Evolutionary conservation across 2,329 filamentous ascomycete species (phyloP).

Genomic region (Talaromyces sp.): DNA sequence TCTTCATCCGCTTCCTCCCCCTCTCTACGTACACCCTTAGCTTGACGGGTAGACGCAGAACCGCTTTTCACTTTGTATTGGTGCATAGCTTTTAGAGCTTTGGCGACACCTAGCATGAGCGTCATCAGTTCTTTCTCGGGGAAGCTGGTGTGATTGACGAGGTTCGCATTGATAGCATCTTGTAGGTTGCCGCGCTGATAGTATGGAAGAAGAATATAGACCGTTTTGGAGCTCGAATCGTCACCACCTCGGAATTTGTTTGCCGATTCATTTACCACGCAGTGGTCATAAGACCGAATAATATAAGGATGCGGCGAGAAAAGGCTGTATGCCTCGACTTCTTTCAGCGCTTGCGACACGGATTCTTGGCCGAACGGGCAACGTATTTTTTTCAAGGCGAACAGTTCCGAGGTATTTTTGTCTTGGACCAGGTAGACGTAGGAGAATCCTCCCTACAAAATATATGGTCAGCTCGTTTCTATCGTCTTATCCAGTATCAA

Average conservation of each 20-base stretch:
- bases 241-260: constrained; percentile 55
- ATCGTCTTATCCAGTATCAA: background rate
- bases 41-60: constrained; percentile 53
- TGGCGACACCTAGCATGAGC: constrained; percentile 87
- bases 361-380: constrained; percentile 98
- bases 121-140: constrained; percentile 84
- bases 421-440: constrained; percentile 99
- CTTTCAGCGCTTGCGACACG: constrained; percentile 88
- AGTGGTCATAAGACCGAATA: constrained; percentile 80
- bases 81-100: constrained; percentile 86
- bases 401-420: constrained; percentile 74
- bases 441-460: constrained; percentile 80
- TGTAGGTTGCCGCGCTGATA: constrained; percentile 93
- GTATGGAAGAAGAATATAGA: constrained; percentile 94
- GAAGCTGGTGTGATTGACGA: constrained; percentile 90
- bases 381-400: constrained; percentile 97
- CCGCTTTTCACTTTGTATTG: constrained; percentile 68
- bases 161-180: constrained; percentile 96
- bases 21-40: constrained; percentile 54
- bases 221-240: constrained; percentile 73
- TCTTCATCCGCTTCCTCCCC: constrained; percentile 54
- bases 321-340: constrained; percentile 93
- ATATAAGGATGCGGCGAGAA: constrained; percentile 82
- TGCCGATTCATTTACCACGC: constrained; percentile 69
- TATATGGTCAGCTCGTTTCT: background rate